phyloP scores from a whole-genome alignment of 495 filamentous ascomycete genomes.

The Sabuloglossum arenarium region DNA sequence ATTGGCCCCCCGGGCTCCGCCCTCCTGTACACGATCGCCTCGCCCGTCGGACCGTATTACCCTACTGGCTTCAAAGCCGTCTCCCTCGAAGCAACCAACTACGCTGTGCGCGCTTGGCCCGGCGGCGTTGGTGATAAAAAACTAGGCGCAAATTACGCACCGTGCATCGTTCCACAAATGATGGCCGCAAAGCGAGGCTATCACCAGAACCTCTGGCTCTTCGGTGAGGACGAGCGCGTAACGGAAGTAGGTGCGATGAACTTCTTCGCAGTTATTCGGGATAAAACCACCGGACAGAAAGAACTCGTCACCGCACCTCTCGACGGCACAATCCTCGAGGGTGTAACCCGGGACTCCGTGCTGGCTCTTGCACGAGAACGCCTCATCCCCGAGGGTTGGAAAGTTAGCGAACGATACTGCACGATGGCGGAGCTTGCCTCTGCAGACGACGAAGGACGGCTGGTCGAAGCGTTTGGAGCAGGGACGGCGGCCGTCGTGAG shows the following conservation, averaged over 20 bases:
- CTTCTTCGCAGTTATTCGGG: slow-evolving; percentile 62
- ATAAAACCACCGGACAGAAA: slow-evolving; percentile 68
- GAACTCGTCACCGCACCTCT: slow-evolving; percentile 86
- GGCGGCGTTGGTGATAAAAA: slow-evolving; percentile 95
- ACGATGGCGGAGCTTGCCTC: too few species aligned
- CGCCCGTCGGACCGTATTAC: slow-evolving; percentile 93
- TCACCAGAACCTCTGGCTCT: slow-evolving; percentile 97
- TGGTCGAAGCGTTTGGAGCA: too few species aligned
- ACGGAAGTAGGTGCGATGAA: slow-evolving; percentile 99
- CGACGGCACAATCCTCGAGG: slow-evolving; percentile 88
- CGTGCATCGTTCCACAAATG: slow-evolving; percentile 82
- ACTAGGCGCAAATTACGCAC: slow-evolving; percentile 93
- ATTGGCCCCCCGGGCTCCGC: slow-evolving; percentile 81
- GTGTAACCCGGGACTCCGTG: slow-evolving; percentile 78
- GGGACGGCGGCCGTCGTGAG: too few species aligned
- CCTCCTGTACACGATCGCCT: slow-evolving; percentile 83
- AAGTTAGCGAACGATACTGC: too few species aligned
- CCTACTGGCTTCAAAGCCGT: slow-evolving; percentile 95
- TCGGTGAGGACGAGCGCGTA: slow-evolving; percentile 78
- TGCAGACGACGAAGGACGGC: too few species aligned
- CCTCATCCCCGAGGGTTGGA: slow-evolving; percentile 73
- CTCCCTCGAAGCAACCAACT: slow-evolving; percentile 78
- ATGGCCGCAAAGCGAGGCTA: slow-evolving; percentile 74
- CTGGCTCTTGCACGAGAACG: slow-evolving; percentile 64
- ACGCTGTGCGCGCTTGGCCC: slow-evolving; percentile 92